phyloP scores from a whole-genome alignment of 2,329 filamentous ascomycete genomes.

The Tolypocladium inflatum region DNA sequence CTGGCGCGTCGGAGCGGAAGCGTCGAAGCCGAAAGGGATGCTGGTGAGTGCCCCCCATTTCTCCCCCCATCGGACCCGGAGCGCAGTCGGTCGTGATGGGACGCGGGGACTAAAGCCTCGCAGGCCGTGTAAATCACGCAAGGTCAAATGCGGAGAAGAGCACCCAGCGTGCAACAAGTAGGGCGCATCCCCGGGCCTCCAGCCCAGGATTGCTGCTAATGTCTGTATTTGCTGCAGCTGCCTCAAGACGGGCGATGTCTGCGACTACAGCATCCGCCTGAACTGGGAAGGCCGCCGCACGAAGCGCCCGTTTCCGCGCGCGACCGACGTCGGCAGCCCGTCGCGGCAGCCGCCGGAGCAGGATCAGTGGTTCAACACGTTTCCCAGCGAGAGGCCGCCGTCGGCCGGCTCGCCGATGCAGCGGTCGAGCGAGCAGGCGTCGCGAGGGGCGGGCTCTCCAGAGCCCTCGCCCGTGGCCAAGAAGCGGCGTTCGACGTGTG shows the following conservation, averaged over 20 bases:
- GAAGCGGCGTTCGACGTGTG: neutral
- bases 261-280: constrained; percentile 72
- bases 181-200: constrained; percentile 4
- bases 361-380: constrained; percentile 1
- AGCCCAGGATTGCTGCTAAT: neutral
- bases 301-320: constrained; percentile 6
- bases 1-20: constrained; percentile 33
- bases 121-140: constrained; percentile 72
- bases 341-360: neutral
- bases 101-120: neutral
- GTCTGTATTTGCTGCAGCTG: constrained; percentile 33
- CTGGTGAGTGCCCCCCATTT: constrained; percentile 23
- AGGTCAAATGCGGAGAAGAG: constrained; percentile 67
- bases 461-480: neutral
- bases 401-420: neutral
- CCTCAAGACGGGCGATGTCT: constrained; percentile 59
- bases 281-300: constrained; percentile 64
- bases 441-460: neutral
- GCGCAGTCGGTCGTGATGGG: neutral
- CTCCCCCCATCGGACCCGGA: no score
- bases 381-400: neutral
- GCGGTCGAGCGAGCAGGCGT: neutral
- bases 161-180: constrained; percentile 62
- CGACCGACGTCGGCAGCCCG: neutral
- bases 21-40: constrained; percentile 35